Conservation (phyloP, 306 rosid genomes). For the Dalbergia cultrata region DNA sequence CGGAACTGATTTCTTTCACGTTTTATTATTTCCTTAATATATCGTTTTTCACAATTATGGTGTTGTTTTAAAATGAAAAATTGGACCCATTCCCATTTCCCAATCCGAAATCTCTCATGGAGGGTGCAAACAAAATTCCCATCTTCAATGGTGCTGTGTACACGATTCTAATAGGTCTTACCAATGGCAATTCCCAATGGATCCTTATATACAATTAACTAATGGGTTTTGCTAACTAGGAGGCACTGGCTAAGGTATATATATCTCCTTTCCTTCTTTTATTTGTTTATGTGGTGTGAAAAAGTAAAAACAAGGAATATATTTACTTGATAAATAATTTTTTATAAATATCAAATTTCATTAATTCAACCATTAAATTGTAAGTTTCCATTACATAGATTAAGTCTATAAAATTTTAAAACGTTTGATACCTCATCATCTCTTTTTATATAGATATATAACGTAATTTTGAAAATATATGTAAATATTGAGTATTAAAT, state of each 20-base stretch:
- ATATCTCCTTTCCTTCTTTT: not conserved
- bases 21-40: not conserved
- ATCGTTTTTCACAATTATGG: not conserved
- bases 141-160: constrained; percentile 30
- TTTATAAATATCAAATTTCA: too few species aligned
- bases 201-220: not conserved
- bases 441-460: too few species aligned
- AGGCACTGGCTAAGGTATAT: too few species aligned
- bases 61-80: not conserved
- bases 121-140: constrained; percentile 41
- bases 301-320: not conserved
- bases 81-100: constrained; percentile 9
- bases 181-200: constrained; percentile 31
- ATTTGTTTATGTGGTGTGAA: not conserved
- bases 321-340: too few species aligned
- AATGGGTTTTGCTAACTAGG: too few species aligned
- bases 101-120: constrained; percentile 54
- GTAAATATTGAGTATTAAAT: too few species aligned
- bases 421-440: too few species aligned
- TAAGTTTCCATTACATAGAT: too few species aligned
- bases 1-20: constrained; percentile 25
- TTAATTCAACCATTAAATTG: too few species aligned
- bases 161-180: constrained; percentile 37
- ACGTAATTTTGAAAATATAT: too few species aligned
- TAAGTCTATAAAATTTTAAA: too few species aligned